phyloP scores from a whole-genome alignment of 345 rosid species.

The Arabidopsis suecica region DNA sequence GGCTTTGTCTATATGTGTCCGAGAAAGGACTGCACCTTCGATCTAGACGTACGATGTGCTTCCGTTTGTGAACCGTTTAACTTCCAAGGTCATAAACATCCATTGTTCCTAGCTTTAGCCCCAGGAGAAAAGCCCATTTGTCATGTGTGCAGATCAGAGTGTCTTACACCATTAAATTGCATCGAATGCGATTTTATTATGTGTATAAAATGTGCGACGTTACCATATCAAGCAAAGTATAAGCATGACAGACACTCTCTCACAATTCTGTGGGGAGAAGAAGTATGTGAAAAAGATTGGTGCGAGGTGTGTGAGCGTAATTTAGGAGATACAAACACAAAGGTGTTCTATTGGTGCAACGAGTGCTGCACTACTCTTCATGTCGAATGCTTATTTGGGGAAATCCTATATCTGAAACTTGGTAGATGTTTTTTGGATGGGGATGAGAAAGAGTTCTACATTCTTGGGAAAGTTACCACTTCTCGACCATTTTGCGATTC shows the following conservation, averaged over 20 bases:
- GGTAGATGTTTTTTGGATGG: neutral
- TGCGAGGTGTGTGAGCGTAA: constrained; percentile 1
- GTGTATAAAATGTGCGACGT: neutral
- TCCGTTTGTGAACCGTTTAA: constrained; percentile 12
- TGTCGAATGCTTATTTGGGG: neutral
- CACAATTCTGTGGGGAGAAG: neutral
- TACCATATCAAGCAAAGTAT: constrained; percentile 7
- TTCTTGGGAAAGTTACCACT: neutral
- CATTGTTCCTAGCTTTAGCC: neutral
- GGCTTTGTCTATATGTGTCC: neutral
- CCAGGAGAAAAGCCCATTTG: neutral
- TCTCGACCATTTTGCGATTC: neutral
- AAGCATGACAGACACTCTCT: constrained; percentile 22
- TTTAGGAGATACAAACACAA: neutral
- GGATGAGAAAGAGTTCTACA: neutral
- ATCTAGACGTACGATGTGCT: neutral
- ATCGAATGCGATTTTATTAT: constrained; percentile 3
- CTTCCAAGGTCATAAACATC: neutral
- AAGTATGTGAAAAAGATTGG: neutral
- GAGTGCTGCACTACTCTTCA: neutral
- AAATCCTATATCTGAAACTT: neutral
- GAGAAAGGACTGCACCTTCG: neutral
- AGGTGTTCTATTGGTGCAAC: neutral
- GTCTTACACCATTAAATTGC: neutral
- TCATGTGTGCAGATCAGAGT: neutral